A percentile compares a stretch with the other conserved stretches of the same genome.
Evolutionary conservation across 1,139 yeast species (phyloP).

Genomic region (Geotrichum klebahnii): DNA sequence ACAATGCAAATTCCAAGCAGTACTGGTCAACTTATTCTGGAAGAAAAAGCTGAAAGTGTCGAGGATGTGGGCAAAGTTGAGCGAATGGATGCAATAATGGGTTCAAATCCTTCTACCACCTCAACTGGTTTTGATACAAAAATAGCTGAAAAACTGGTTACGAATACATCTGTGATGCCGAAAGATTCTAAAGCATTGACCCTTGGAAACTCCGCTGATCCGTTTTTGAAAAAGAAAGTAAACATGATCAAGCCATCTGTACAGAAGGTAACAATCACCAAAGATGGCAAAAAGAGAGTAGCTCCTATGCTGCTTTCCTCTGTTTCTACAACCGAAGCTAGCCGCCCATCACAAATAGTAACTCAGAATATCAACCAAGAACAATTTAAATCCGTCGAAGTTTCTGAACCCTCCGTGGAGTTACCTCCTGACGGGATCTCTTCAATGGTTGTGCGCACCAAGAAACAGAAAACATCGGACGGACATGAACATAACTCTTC

Average conservation of each 20-base stretch:
- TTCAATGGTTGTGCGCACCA: slow-evolving; percentile 47
- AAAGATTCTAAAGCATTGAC: no score
- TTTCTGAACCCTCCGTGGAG: slow-evolving; percentile 41
- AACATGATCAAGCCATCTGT: slow-evolving; percentile 17
- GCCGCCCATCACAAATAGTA: slow-evolving; percentile 15
- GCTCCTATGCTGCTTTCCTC: slow-evolving; percentile 75
- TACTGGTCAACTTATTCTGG: slow-evolving; percentile 20
- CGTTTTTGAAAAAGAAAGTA: slow-evolving; percentile 31
- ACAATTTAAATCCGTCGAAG: slow-evolving; percentile 30
- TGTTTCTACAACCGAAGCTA: slow-evolving; percentile 34
- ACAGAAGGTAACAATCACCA: slow-evolving; percentile 58
- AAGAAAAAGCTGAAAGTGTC: slow-evolving; percentile 20
- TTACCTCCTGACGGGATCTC: slow-evolving; percentile 43
- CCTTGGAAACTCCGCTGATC: no score
- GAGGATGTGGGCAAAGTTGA: slow-evolving; percentile 10
- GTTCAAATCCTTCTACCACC: slow-evolving; percentile 4
- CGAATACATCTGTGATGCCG: no score
- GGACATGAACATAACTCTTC: slow-evolving; percentile 3
- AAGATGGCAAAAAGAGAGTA: slow-evolving; percentile 81
- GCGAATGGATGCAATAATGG: slow-evolving; percentile 13
- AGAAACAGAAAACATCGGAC: slow-evolving; percentile 33
- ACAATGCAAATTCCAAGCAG: slow-evolving; percentile 29
- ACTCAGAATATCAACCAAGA: slow-evolving; percentile 7
- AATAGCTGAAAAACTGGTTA: no score
- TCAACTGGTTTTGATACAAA: slow-evolving; percentile 2